Evolutionary conservation across 164 flowering plant genomes (phyloP).

Genomic region (Liquidambar formosana): DNA sequence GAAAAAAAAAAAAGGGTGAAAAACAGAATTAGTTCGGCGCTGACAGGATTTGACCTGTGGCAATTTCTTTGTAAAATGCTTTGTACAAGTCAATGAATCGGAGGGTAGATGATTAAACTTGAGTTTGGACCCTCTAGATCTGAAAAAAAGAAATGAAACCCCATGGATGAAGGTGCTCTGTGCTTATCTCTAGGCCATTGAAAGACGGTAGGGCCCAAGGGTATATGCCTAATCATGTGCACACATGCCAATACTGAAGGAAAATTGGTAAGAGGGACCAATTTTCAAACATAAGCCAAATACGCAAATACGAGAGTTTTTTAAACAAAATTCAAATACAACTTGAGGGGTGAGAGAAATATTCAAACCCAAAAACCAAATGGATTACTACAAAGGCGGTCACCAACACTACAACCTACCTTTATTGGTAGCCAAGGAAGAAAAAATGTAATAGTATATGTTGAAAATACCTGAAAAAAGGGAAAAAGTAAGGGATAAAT

Average conservation of each 20-base stretch:
- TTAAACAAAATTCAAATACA: too few relatives aligned
- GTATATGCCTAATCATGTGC: neutral
- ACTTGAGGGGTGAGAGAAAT: neutral
- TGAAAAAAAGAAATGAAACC: neutral
- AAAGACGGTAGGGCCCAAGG: neutral
- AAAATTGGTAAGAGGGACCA: neutral
- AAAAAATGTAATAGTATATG: neutral
- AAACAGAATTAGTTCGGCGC: too few relatives aligned
- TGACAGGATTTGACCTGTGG: neutral
- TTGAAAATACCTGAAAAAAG: neutral
- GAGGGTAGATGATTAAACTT: slow-evolving; percentile 23
- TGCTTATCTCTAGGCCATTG: neutral
- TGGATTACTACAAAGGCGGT: slow-evolving; percentile 19
- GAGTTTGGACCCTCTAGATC: slow-evolving; percentile 4
- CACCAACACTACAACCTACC: slow-evolving; percentile 38
- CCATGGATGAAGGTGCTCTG: slow-evolving; percentile 1
- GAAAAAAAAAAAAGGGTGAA: too few relatives aligned
- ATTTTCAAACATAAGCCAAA: too few relatives aligned
- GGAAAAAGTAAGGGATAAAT: neutral
- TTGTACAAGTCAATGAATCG: slow-evolving; percentile 15
- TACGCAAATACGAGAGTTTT: too few relatives aligned
- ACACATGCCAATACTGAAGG: slow-evolving; percentile 4
- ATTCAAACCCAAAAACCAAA: neutral
- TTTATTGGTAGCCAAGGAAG: neutral
- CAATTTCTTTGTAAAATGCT: neutral